Percentiles rank a stretch among this genome's conserved stretches.
Evolutionary conservation across 495 filamentous ascomycete genomes (phyloP).

Genomic region (Penicillium subrubescens): DNA sequence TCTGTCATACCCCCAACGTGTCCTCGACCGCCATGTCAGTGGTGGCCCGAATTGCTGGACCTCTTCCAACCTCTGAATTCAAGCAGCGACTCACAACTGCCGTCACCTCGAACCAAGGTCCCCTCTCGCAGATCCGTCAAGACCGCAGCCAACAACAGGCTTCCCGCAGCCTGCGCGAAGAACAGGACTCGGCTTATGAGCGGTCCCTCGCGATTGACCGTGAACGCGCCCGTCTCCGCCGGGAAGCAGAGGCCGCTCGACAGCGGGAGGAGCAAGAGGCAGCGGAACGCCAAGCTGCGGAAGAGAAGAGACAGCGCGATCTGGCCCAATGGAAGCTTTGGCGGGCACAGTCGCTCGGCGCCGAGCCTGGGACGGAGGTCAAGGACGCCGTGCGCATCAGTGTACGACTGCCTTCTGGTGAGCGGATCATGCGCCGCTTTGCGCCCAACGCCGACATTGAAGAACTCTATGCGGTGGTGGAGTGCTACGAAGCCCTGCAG

Average conservation of each 20-base stretch:
- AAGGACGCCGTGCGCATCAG: slow-evolving; percentile 80
- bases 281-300: slow-evolving; percentile 62
- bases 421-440: slow-evolving; percentile 78
- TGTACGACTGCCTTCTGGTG: slow-evolving; percentile 71
- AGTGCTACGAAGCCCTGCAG: slow-evolving; percentile 74
- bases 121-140: slow-evolving; percentile 67
- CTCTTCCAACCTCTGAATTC: slow-evolving; percentile 64
- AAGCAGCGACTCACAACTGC: slow-evolving; percentile 69
- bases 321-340: slow-evolving; percentile 76
- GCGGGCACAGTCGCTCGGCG: slow-evolving; percentile 66
- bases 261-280: slow-evolving; percentile 64
- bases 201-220: slow-evolving; percentile 84
- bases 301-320: slow-evolving; percentile 58
- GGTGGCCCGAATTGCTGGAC: slow-evolving; percentile 72
- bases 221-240: slow-evolving; percentile 71
- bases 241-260: slow-evolving; percentile 72
- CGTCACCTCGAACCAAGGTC: slow-evolving; percentile 67
- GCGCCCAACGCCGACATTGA: slow-evolving; percentile 65
- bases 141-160: slow-evolving; percentile 76
- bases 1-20: slow-evolving; percentile 80
- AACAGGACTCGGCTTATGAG: slow-evolving; percentile 93
- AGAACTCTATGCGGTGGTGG: slow-evolving; percentile 94
- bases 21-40: slow-evolving; percentile 86
- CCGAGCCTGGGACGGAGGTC: slow-evolving; percentile 65
- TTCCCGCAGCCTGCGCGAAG: slow-evolving; percentile 71